A percentile compares a stretch with the other conserved stretches of the same genome.
Conservation (phyloP, 768 basidiomycete genomes). For the Tylopilus cervinicoccineus region DNA sequence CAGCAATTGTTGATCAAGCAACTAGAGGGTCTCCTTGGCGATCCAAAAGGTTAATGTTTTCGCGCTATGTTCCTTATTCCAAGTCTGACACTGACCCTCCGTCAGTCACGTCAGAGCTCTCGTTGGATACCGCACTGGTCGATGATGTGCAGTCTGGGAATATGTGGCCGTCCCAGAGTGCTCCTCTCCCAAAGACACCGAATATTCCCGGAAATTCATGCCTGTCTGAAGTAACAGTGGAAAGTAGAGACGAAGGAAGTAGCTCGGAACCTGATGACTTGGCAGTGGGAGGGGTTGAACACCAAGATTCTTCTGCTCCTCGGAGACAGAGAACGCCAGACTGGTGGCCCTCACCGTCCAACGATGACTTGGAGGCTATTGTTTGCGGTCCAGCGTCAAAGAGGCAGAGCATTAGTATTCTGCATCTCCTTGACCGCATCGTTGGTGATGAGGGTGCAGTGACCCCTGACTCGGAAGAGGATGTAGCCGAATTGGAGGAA, state of each 20-base stretch:
- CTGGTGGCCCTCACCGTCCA: constrained; percentile 1
- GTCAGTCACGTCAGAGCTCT: constrained; percentile 1
- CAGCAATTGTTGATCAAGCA: constrained; percentile 36
- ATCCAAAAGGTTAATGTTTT: constrained; percentile 26
- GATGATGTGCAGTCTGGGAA: constrained; percentile 1
- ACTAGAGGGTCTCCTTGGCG: constrained; percentile 34
- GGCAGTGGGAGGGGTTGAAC: constrained; percentile 17
- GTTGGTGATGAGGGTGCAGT: constrained; percentile 31
- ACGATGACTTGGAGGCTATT: constrained; percentile 37
- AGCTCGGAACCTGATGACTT: constrained; percentile 33
- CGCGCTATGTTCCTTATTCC: neutral
- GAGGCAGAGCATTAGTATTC: constrained; percentile 16
- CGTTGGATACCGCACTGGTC: neutral
- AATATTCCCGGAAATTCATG: constrained; percentile 30
- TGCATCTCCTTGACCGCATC: constrained; percentile 29
- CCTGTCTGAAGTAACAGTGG: constrained; percentile 35
- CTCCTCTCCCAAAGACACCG: constrained; percentile 12
- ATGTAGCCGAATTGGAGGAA: constrained; percentile 40
- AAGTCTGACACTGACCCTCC: constrained; percentile 11
- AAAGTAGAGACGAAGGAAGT: constrained; percentile 38
- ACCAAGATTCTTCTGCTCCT: constrained; percentile 1
- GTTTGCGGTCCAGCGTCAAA: constrained; percentile 37
- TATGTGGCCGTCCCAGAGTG: neutral
- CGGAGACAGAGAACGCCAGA: constrained; percentile 1
- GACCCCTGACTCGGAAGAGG: constrained; percentile 37